phyloP scores from a whole-genome alignment of 2,329 filamentous ascomycete species.

The Trichoderma sp. region DNA sequence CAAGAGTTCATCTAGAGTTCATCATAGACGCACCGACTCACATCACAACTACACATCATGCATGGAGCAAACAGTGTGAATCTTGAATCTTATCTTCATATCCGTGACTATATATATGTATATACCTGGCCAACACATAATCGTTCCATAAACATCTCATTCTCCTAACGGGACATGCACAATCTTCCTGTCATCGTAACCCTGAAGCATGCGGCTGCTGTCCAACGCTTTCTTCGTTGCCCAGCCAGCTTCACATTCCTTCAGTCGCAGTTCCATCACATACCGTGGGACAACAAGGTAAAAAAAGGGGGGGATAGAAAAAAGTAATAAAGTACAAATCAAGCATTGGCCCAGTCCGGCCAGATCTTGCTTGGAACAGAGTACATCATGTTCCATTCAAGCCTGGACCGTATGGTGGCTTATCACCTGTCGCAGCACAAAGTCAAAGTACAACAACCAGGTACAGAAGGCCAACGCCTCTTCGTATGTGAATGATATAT shows the following conservation, averaged over 20 bases:
- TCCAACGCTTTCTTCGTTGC: conserved; percentile 1
- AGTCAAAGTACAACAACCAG: conserved; percentile 5
- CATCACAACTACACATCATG: neutral
- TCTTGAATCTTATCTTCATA: conserved; percentile 24
- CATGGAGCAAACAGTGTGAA: neutral
- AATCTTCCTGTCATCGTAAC: conserved; percentile 13
- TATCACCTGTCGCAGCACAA: neutral
- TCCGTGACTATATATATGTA: conserved; percentile 8
- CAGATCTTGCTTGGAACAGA: conserved; percentile 16
- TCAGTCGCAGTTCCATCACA: conserved; percentile 16
- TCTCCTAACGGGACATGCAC: conserved; percentile 11
- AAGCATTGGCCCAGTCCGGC: conserved; percentile 4
- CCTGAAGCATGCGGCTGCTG: conserved; percentile 1
- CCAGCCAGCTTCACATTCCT: neutral
- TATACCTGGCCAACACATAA: conserved; percentile 14
- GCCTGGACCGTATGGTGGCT: neutral
- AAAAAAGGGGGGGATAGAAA: neutral
- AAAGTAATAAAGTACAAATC: conserved; percentile 20
- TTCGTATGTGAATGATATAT: conserved; percentile 26
- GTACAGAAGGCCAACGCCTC: conserved; percentile 1
- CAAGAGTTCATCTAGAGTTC: neutral
- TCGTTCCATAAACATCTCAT: conserved; percentile 21
- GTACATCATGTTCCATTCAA: neutral
- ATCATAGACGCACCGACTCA: neutral
- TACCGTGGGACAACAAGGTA: conserved; percentile 1